Percentiles rank a stretch among this genome's conserved stretches.
phyloP scores from a whole-genome alignment of 148 eudicot genomes.

The Nepenthes gracilis region DNA sequence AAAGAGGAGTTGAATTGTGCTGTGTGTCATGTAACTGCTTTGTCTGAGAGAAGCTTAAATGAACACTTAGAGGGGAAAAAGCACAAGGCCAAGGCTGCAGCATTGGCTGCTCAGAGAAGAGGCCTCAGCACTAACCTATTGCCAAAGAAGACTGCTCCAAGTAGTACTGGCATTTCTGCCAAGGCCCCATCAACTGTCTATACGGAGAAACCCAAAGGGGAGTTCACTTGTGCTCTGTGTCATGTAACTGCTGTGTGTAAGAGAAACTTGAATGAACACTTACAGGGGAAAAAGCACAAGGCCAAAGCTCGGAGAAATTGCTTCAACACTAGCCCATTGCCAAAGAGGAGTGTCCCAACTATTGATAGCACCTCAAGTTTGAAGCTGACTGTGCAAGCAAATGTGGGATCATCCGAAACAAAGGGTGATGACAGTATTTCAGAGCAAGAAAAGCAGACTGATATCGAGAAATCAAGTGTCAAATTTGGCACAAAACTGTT shows the following conservation, averaged over 20 bases:
- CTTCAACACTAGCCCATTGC: too few relatives aligned
- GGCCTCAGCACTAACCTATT: constrained; percentile 29
- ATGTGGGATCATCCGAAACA: neutral
- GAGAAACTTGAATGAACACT: neutral
- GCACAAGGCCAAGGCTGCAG: constrained; percentile 45
- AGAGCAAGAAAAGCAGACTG: too few relatives aligned
- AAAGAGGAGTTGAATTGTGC: too few relatives aligned
- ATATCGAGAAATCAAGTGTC: too few relatives aligned
- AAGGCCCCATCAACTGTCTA: constrained; percentile 7
- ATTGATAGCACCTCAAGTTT: neutral
- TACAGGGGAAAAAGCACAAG: neutral
- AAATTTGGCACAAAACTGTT: neutral
- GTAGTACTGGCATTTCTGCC: neutral
- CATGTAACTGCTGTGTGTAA: constrained; percentile 15
- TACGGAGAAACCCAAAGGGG: constrained; percentile 29
- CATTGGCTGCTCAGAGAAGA: constrained; percentile 12
- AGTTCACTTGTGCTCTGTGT: constrained; percentile 56
- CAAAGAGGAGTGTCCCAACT: neutral
- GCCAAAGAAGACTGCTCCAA: constrained; percentile 11
- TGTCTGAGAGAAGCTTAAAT: constrained; percentile 33
- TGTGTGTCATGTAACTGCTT: constrained; percentile 7
- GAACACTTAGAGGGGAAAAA: constrained; percentile 57
- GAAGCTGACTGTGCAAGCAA: neutral
- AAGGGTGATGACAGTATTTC: neutral
- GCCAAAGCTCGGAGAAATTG: too few relatives aligned